Evolutionary conservation across 2,329 filamentous ascomycete genomes (phyloP).

Genomic region (Colletotrichum aenigma): DNA sequence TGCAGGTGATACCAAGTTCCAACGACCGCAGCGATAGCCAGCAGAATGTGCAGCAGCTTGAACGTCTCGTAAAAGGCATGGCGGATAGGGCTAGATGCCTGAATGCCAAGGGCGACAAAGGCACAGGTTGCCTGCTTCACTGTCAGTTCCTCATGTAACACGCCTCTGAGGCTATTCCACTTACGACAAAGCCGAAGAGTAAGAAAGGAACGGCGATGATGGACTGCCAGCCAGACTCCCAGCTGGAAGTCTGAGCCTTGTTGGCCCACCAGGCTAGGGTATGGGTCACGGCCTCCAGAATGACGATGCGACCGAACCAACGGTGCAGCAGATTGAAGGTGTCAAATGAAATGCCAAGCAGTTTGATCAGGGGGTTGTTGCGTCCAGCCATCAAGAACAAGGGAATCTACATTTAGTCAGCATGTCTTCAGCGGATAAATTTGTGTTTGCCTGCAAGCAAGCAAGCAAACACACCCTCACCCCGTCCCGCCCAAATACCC

Average conservation of each 20-base stretch:
- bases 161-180: slow-evolving; percentile 27
- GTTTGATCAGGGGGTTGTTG: slow-evolving; percentile 78
- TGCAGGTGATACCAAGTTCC: slow-evolving; percentile 72
- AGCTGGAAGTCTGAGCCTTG: slow-evolving; percentile 47
- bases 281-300: slow-evolving; percentile 72
- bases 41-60: slow-evolving; percentile 72
- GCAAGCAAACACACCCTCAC: neutral
- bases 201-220: slow-evolving; percentile 50
- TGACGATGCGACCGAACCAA: slow-evolving; percentile 79
- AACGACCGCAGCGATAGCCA: slow-evolving; percentile 63
- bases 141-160: slow-evolving; percentile 11
- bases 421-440: slow-evolving; percentile 2
- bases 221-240: slow-evolving; percentile 44
- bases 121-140: slow-evolving; percentile 56
- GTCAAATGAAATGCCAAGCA: slow-evolving; percentile 78
- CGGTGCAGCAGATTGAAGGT: slow-evolving; percentile 83
- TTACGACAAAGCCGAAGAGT: slow-evolving; percentile 67
- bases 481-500: neutral
- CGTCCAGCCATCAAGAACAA: slow-evolving; percentile 76
- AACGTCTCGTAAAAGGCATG: slow-evolving; percentile 84
- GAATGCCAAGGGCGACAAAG: slow-evolving; percentile 67
- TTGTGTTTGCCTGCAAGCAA: neutral
- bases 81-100: slow-evolving; percentile 72
- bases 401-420: slow-evolving; percentile 49
- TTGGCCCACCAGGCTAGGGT: slow-evolving; percentile 62